phyloP scores from a whole-genome alignment of 2,329 filamentous ascomycete genomes.

The Hymenoscyphus salicellus region DNA sequence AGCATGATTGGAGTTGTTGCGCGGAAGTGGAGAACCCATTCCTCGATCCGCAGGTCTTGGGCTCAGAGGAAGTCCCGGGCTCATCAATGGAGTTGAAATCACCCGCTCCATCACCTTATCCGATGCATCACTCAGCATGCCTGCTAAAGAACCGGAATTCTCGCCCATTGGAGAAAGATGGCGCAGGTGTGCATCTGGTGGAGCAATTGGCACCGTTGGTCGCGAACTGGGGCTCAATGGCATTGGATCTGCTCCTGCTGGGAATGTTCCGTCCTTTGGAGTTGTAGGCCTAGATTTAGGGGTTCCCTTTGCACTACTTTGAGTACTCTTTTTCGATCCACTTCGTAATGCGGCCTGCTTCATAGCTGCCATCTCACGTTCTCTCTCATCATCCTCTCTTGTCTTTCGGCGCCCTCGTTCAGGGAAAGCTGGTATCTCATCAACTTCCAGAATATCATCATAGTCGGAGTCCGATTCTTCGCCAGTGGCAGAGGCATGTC shows the following conservation, averaged over 20 bases:
- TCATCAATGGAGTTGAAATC: slow-evolving; percentile 49
- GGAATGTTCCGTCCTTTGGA: slow-evolving; percentile 40
- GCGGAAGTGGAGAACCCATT: slow-evolving; percentile 56
- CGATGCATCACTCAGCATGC: slow-evolving; percentile 44
- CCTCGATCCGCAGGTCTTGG: slow-evolving; percentile 56
- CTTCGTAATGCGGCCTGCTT: slow-evolving; percentile 69
- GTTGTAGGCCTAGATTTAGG: slow-evolving; percentile 43
- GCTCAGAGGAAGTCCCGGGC: slow-evolving; percentile 58
- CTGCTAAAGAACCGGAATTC: slow-evolving; percentile 50
- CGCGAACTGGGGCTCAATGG: slow-evolving; percentile 44
- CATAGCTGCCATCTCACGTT: slow-evolving; percentile 66
- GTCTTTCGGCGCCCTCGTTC: slow-evolving; percentile 77
- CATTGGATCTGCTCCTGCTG: slow-evolving; percentile 32
- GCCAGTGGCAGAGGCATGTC: slow-evolving; percentile 47
- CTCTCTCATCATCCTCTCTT: slow-evolving; percentile 79
- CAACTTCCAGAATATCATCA: slow-evolving; percentile 70
- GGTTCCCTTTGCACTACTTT: slow-evolving; percentile 54
- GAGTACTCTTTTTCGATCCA: slow-evolving; percentile 65
- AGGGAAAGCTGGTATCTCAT: slow-evolving; percentile 54
- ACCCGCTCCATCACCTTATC: slow-evolving; percentile 31
- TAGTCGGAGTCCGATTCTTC: slow-evolving; percentile 76
- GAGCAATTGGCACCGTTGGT: slow-evolving; percentile 33
- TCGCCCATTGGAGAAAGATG: slow-evolving; percentile 37
- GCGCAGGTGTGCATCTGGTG: slow-evolving; percentile 33
- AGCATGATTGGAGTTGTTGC: slow-evolving; percentile 43